Evolutionary conservation across 2,329 filamentous ascomycete species (phyloP), one percentile per base, ranked within the genome.

Genomic region (Xylariaceae sp.): DNA sequence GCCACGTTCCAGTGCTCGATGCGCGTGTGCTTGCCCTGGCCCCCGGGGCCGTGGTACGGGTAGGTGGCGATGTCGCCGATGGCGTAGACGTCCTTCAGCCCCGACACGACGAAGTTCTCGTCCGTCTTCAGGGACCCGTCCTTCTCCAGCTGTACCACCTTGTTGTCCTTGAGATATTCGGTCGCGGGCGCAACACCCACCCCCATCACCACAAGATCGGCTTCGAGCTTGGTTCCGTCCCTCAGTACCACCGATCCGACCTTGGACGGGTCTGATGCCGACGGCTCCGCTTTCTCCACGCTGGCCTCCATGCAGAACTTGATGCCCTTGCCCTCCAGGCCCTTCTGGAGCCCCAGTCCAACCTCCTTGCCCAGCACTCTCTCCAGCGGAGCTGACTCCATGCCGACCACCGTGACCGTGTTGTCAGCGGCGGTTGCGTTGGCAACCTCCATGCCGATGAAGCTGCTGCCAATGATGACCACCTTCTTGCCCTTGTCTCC

Each of bases 1-100:
- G 92, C 92, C 3, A 98, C 92, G 60, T 95, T 90, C 92, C 92
- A 98, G 58, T 98, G 92, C 68, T 98, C 92, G 53, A 96, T 95
- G 43, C 92, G 81, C 1, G 83, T 76, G 13, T 72, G 70, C 28
- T 70, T 70, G 42, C 84, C 86, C 12, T 82, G 72, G 17, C 86
- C 82, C 16, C 85, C 88, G 0, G 92, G 92, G 1, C 92, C 92
- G 57, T 86, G 74, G 65, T 98, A 98, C 0, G 92, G 92, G 59
- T 87, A 95, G 0, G 84, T 89, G 10, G 92, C 89, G 42, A 98
- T 96, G 56, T 98, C 92, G 33, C 90, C 90, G 40, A 98, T 77
- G 11, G 92, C 92, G 54, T 85, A 98, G 32, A 95, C 88, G 45
- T 90, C 83, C 50, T 83, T 72, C 4, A 92, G 60, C 1, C 84